A percentile compares a stretch with the other conserved stretches of the same genome.
Conservation (phyloP, 2,329 filamentous ascomycete genomes). For the Diaporthe ampelina region DNA sequence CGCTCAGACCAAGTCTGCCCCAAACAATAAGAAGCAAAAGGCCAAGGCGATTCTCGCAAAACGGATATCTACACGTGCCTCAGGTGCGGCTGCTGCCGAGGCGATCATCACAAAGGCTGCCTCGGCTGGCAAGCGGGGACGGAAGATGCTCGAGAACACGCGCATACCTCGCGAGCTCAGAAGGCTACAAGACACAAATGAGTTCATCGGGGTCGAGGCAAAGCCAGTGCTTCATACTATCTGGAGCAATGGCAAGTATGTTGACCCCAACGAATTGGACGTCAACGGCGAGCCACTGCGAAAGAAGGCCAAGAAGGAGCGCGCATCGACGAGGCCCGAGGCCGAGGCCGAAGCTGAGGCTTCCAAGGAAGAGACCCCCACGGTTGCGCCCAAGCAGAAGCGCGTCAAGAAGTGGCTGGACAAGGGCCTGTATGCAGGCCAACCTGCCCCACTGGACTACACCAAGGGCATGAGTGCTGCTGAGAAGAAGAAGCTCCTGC, state of each 20-base stretch:
- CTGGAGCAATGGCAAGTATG: constrained; percentile 76
- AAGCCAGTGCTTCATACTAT: constrained; percentile 70
- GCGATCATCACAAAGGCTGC: constrained; percentile 63
- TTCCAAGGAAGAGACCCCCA: constrained; percentile 49
- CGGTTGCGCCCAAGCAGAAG: constrained; percentile 56
- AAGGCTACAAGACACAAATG: constrained; percentile 73
- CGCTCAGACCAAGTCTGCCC: constrained; percentile 49
- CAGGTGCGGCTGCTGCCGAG: constrained; percentile 57
- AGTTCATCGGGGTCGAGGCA: constrained; percentile 71
- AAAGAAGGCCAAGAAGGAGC: constrained; percentile 51
- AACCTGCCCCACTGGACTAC: constrained; percentile 68
- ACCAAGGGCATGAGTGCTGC: constrained; percentile 61
- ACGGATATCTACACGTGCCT: constrained; percentile 61
- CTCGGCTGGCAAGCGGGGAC: constrained; percentile 72
- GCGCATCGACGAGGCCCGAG: constrained; percentile 42
- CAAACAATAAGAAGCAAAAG: constrained; percentile 22
- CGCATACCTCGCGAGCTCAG: constrained; percentile 70
- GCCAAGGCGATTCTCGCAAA: constrained; percentile 46
- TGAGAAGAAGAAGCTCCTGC: constrained; percentile 66
- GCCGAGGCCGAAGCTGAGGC: constrained; percentile 36
- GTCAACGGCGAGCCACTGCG: constrained; percentile 54
- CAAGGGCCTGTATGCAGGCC: constrained; percentile 90
- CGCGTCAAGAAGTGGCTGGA: constrained; percentile 81
- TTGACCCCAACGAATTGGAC: constrained; percentile 58
- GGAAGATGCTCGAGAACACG: constrained; percentile 66